Conservation (phyloP, 2,329 filamentous ascomycete genomes). For the Arthroderma sp. region DNA sequence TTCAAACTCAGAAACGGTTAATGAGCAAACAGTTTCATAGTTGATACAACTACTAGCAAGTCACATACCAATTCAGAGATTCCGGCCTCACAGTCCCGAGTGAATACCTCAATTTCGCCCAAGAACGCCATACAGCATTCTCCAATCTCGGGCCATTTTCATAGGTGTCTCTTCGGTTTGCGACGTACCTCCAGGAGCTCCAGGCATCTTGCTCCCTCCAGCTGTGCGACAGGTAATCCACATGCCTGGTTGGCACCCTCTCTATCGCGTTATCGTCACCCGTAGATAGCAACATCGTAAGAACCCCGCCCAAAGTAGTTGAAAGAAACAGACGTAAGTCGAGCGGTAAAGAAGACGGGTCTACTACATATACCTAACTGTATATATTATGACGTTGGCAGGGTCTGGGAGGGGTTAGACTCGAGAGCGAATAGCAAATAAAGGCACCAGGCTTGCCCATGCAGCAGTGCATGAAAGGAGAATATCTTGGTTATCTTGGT, state of each 20-base stretch:
- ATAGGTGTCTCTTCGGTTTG: conserved; percentile 64
- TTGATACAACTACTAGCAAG: background rate
- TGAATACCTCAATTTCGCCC: conserved; percentile 84
- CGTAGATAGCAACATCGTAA: background rate
- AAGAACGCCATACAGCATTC: conserved; percentile 94
- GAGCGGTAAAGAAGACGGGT: too few species aligned
- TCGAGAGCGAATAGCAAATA: too few species aligned
- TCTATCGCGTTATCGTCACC: conserved; percentile 63
- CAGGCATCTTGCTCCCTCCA: conserved; percentile 96
- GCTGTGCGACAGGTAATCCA: conserved; percentile 89
- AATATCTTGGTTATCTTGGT: too few species aligned
- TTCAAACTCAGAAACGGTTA: conserved; percentile 1
- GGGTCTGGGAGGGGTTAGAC: too few species aligned
- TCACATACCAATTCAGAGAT: conserved; percentile 69
- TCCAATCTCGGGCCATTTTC: conserved; percentile 72
- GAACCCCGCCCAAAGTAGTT: background rate
- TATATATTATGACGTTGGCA: too few species aligned
- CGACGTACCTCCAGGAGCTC: conserved; percentile 91
- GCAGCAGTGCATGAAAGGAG: too few species aligned
- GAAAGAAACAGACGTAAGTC: too few species aligned
- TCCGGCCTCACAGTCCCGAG: conserved; percentile 82
- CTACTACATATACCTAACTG: too few species aligned
- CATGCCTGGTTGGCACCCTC: conserved; percentile 66
- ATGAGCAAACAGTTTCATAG: background rate
- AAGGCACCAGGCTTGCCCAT: too few species aligned